Evolutionary conservation across 257 asterid genomes (phyloP).

Genomic region (Jacaranda mimosifolia): DNA sequence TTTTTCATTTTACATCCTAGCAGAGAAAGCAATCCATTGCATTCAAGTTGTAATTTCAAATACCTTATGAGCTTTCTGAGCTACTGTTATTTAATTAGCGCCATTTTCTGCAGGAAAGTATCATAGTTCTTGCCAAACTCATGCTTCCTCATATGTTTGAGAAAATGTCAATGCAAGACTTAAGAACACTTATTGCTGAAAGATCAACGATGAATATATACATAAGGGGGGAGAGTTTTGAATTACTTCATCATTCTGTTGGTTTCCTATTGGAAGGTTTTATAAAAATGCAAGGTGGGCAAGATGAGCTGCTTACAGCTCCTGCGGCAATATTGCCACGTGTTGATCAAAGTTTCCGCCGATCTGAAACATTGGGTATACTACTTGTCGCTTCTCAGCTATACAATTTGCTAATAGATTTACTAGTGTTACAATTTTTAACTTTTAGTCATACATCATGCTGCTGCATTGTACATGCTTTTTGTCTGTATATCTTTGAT

Average conservation of each 20-base stretch:
- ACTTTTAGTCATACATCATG: not conserved
- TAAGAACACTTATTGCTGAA: conserved; percentile 77
- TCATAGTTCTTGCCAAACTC: conserved; percentile 73
- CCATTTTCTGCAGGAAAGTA: conserved; percentile 76
- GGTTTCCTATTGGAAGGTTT: conserved; percentile 93
- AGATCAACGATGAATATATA: conserved; percentile 71
- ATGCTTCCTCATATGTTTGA: conserved; percentile 85
- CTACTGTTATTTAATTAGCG: conserved; percentile 31
- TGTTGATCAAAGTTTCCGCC: conserved; percentile 57
- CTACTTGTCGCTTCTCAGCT: conserved; percentile 20
- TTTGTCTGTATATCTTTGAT: not conserved
- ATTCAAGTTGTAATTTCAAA: conserved; percentile 19
- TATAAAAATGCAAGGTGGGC: conserved; percentile 65
- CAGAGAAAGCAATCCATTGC: not conserved
- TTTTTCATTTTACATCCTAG: not conserved
- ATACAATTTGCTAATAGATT: conserved; percentile 7
- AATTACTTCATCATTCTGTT: conserved; percentile 74
- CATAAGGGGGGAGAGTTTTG: conserved; percentile 83
- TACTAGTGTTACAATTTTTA: conserved; percentile 1
- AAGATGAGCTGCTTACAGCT: conserved; percentile 67
- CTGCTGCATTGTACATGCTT: conserved; percentile 25
- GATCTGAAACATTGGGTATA: conserved; percentile 70
- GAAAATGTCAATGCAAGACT: conserved; percentile 80
- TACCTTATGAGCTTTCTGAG: conserved; percentile 27
- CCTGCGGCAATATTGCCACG: conserved; percentile 73